Base-by-base conservation (phyloP, 768 basidiomycete species). In the Rhizopogon sp. region DNA sequence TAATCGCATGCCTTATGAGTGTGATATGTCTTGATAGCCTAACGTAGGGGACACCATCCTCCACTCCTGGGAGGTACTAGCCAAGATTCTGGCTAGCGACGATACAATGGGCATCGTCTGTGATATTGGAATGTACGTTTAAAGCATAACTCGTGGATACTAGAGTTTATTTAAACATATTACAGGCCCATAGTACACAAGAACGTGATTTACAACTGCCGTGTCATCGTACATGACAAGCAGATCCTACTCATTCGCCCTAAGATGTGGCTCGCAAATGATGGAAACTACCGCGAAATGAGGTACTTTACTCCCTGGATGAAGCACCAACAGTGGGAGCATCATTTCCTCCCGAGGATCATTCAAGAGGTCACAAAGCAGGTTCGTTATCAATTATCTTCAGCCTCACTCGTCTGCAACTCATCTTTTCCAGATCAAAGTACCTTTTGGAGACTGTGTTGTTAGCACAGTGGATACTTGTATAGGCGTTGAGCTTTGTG, bases 221-320 rank as follows among this genome's bases (percentile, higher is more conserved):
- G 97, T 17, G 78, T 98, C 37, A 87, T 98, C 67, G 83, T 95
- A 42, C 81, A 93, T 65, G 79, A 94, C 71, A 79, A 83, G 53
- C 81, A 91, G 72, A 94, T 99, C 56, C 72, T 98, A 1, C 83
- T 98, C 58, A 98, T 99, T 59, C 85, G 97, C 22, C 97, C 97
- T 0, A 99, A 98, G 76, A 95, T 99, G 95, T 99, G 97, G 97
- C 78, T 99, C 43, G 97, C 97, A 1, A 98, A 98, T 66, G 93
- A 97, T 63, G 97, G 97, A 3, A 98, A 98, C 66, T 99, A 99
- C 69, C 88, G 97, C 28, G 85, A 87, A 67, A 74, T 88, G 63
- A 74, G 89, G 13, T 91, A 93, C 68, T 99, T 99, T 64, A 93
- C 96, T 2, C 94, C 97, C 0, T 99, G 97, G 96, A 73, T 76